These are phyloP conservation scores for Metschnikowia peoriensis DNA, from an alignment of 805 yeast species.

Conservation along the genomic window DNA sequence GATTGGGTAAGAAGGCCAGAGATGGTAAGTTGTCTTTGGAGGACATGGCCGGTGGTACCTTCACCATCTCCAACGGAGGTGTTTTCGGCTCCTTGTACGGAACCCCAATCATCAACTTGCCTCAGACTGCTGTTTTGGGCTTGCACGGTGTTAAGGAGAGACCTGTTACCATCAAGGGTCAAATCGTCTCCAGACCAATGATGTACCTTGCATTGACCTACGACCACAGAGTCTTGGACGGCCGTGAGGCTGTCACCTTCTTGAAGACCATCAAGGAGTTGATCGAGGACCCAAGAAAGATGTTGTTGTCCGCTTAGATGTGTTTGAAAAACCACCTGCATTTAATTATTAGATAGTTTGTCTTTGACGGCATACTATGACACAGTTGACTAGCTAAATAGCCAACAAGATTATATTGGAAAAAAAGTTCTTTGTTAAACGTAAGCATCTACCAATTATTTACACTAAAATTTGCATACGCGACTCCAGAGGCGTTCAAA, in stretches of 20 bases:
- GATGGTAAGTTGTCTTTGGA: slow-evolving; percentile 94
- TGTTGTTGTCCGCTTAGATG: slow-evolving; percentile 52
- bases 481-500: too few species aligned
- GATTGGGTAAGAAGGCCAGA: slow-evolving; percentile 89
- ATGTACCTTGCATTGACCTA: slow-evolving; percentile 98
- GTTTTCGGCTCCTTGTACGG: slow-evolving; percentile 97
- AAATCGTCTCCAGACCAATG: slow-evolving; percentile 97
- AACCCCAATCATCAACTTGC: slow-evolving; percentile 97
- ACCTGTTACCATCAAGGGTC: slow-evolving; percentile 94
- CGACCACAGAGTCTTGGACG: slow-evolving; percentile 97
- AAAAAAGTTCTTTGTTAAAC: too few species aligned
- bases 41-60: slow-evolving; percentile 99
- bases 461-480: too few species aligned
- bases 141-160: slow-evolving; percentile 97
- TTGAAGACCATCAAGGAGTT: slow-evolving; percentile 93
- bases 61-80: slow-evolving; percentile 99
- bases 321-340: slow-evolving; percentile 2
- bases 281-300: slow-evolving; percentile 98
- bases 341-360: background rate
- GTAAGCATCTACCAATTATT: too few species aligned
- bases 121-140: slow-evolving; percentile 97
- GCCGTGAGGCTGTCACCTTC: slow-evolving; percentile 98
- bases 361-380: background rate
- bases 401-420: slow-evolving; percentile 1
- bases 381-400: slow-evolving; percentile 2